Evolutionary conservation across 225 moss, liverwort and hornwort genomes (phyloP).

Genomic region (Polytrichum commune): DNA sequence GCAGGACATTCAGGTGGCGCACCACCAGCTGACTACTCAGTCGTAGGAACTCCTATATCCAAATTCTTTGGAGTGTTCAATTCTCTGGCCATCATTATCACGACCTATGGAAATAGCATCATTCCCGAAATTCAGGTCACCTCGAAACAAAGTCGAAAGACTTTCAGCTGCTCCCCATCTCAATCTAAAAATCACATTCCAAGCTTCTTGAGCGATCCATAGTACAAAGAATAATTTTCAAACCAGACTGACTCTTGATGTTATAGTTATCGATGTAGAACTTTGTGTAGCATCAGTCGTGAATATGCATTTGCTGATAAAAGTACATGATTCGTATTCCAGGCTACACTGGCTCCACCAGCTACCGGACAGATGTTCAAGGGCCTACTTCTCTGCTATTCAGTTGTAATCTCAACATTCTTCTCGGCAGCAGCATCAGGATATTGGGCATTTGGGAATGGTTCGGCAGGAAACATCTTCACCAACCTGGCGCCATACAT

Average conservation of each 20-base stretch:
- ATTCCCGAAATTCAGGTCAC: slow-evolving; percentile 50
- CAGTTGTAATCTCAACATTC: slow-evolving; percentile 23
- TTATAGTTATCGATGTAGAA: too few relatives aligned
- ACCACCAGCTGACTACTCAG: neutral
- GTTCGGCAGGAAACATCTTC: slow-evolving; percentile 16
- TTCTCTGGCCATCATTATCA: slow-evolving; percentile 27
- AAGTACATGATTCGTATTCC: neutral
- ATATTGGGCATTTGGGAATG: slow-evolving; percentile 52
- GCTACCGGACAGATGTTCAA: slow-evolving; percentile 61
- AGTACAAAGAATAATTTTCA: too few relatives aligned
- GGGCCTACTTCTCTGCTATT: slow-evolving; percentile 40
- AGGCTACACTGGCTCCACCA: slow-evolving; percentile 53
- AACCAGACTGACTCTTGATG: too few relatives aligned
- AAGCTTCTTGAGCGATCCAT: neutral
- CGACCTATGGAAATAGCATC: slow-evolving; percentile 16
- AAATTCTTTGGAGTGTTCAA: slow-evolving; percentile 32
- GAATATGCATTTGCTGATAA: too few relatives aligned
- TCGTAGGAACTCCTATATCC: slow-evolving; percentile 8
- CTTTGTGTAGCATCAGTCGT: neutral
- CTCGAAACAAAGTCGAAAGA: too few relatives aligned
- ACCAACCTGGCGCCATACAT: slow-evolving; percentile 8
- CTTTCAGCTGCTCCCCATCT: neutral
- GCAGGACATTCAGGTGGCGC: slow-evolving; percentile 7
- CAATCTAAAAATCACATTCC: neutral
- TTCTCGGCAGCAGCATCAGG: slow-evolving; percentile 32